Evolutionary conservation across 2,329 filamentous ascomycete genomes (phyloP).

Genomic region (Hypocrella siamensis): DNA sequence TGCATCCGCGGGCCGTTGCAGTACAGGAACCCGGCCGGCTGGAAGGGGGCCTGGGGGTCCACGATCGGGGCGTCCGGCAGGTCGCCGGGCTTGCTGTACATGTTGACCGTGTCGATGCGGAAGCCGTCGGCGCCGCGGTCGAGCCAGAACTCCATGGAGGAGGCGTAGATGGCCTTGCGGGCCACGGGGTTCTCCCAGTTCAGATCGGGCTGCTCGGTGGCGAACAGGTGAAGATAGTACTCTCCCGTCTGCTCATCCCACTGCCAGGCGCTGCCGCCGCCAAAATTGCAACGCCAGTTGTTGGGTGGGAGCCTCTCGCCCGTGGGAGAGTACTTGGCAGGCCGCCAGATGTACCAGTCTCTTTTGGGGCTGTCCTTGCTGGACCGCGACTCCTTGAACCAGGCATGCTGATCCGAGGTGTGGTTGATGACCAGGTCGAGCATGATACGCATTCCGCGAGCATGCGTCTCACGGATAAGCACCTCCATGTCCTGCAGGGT

Average conservation of each 20-base stretch:
- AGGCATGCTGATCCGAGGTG: conserved; percentile 54
- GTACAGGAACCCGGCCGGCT: conserved; percentile 40
- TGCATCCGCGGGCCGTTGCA: conserved; percentile 55
- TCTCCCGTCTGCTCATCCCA: conserved; percentile 59
- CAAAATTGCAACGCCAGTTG: conserved; percentile 55
- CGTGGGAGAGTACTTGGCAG: conserved; percentile 33
- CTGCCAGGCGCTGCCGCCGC: conserved; percentile 46
- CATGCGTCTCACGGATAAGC: conserved; percentile 42
- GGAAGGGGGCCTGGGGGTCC: conserved; percentile 27
- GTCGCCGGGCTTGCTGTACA: conserved; percentile 47
- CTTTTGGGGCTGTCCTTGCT: conserved; percentile 47
- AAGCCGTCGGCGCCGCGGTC: conserved; percentile 58
- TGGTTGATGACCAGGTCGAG: conserved; percentile 69
- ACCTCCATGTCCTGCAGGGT: conserved; percentile 49
- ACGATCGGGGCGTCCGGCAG: conserved; percentile 43
- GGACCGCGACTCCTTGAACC: conserved; percentile 52
- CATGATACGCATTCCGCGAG: conserved; percentile 52
- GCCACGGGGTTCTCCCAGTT: conserved; percentile 66
- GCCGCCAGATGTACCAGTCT: conserved; percentile 51
- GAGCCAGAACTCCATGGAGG: conserved; percentile 67
- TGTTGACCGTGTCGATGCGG: conserved; percentile 61
- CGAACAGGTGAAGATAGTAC: conserved; percentile 66
- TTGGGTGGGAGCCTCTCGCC: conserved; percentile 55
- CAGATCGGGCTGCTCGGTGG: conserved; percentile 64
- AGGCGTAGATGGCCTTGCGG: conserved; percentile 53